Evolutionary conservation across 108 stramenopile genomes (phyloP), one percentile per base, ranked within the genome.

Genomic region (Nitzschia sp.): DNA sequence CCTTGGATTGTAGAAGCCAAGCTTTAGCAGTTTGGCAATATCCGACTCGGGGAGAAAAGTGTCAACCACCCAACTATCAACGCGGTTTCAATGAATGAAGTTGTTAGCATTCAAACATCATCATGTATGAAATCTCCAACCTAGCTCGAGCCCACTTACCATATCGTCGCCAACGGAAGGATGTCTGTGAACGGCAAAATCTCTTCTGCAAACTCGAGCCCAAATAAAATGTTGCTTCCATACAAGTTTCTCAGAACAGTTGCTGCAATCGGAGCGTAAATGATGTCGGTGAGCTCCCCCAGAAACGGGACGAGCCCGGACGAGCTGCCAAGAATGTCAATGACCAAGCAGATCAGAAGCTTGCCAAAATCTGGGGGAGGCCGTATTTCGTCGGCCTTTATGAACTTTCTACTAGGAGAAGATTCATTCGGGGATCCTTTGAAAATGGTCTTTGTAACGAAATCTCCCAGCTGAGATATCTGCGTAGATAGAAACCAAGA

Each of bases 121-220:
- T 13, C 13, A 9, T 6, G 6, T 42, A 42, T 42, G 6, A 9
- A 13, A 42, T 13, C 6, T 42, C 38, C 38, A 6, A 9, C 9
- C 38, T 42, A 42, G 13, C 9, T 13, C 6, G 6, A 13, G 6
- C 13, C 38, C 5, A 36, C 61, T 36, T 42, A 62, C 61, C 75
- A 85, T 56, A 88, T 82, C 1, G 89, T 90, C 9, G 89, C 89
- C n/a, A 90, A 69, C 1, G 89, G 89, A 17, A 90, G 45, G 15
- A 90, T 64, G 75, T 90, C 89, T n/a, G 89, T 90, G 66, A 90
- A 85, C 27, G 90, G 90, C 28, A 91, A 59, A n/a, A 91, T 87
- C 51, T 91, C 90, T 72, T 91, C 90, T 9, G 75, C 81, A 60
- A 91, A 84, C 46, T 91, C 90, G 26, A 91, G 60, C 33, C 67